A percentile compares a stretch with the other conserved stretches of the same genome.
These are phyloP conservation scores for Parachlorella kessleri DNA, from an alignment of 139 green algal species.

Conservation along the genomic window DNA sequence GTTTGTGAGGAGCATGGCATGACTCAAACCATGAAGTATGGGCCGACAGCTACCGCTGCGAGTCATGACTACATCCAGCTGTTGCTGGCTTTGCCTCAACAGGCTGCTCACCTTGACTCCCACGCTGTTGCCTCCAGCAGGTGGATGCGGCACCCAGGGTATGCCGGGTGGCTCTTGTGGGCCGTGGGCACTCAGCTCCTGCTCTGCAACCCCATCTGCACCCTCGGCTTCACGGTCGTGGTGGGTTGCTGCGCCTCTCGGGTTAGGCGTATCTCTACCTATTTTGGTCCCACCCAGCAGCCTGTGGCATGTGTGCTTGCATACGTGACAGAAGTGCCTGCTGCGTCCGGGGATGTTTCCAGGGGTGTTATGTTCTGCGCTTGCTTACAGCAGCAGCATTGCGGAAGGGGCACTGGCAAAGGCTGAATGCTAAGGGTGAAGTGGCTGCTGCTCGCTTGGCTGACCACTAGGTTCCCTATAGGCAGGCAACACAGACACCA, in stretches of 20 bases:
- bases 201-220: conserved; percentile 74
- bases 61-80: neutral
- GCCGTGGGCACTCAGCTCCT: conserved; percentile 82
- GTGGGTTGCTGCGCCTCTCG: conserved; percentile 35
- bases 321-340: neutral
- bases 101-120: neutral
- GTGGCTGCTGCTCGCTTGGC: neutral
- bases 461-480: neutral
- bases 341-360: neutral
- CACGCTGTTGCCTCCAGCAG: neutral
- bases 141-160: conserved; percentile 85
- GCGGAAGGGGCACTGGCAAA: neutral
- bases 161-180: conserved; percentile 91
- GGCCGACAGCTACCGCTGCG: no score
- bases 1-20: neutral
- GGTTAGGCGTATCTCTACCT: neutral
- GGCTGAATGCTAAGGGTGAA: neutral
- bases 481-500: no score
- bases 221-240: conserved; percentile 50
- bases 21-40: no score
- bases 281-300: neutral
- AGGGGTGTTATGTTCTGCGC: conserved; percentile 2
- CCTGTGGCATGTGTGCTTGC: neutral
- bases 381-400: neutral
- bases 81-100: neutral